Conservation (phyloP, 768 basidiomycete genomes). For the Amanita fuliginea region DNA sequence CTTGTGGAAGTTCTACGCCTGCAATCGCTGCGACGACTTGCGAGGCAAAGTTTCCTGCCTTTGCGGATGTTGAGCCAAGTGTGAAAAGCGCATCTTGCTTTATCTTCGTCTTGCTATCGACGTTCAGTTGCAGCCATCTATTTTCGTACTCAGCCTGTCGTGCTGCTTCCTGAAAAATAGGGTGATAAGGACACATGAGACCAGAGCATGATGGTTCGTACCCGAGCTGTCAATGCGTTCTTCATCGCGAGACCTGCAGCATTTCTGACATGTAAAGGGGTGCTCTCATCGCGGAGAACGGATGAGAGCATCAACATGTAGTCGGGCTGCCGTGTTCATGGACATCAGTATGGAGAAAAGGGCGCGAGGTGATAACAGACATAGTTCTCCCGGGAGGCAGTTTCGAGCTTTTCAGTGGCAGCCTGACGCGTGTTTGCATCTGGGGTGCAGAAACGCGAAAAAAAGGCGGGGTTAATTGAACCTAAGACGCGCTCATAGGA, state of each 20-base stretch:
- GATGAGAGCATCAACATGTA: constrained; percentile 88
- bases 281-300: constrained; percentile 71
- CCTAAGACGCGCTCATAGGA: constrained; percentile 18
- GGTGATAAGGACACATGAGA: constrained; percentile 10
- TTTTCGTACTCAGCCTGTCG: constrained; percentile 67
- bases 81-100: constrained; percentile 81
- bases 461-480: constrained; percentile 13
- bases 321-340: constrained; percentile 47
- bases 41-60: constrained; percentile 80
- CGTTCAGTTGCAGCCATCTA: constrained; percentile 74
- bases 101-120: constrained; percentile 63
- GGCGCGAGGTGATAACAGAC: constrained; percentile 37
- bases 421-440: constrained; percentile 86
- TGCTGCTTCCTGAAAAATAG: constrained; percentile 46
- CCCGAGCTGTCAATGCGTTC: constrained; percentile 85
- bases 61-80: constrained; percentile 58
- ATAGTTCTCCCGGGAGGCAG: constrained; percentile 79
- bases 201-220: constrained; percentile 31
- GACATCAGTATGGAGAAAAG: constrained; percentile 11
- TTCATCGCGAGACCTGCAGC: constrained; percentile 97
- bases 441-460: constrained; percentile 21
- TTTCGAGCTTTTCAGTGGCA: constrained; percentile 86
- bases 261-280: constrained; percentile 68
- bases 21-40: constrained; percentile 95
- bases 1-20: constrained; percentile 79